Base-by-base conservation (phyloP, 2,329 filamentous ascomycete species). In the Teratosphaeria pseudoeucalypti region DNA sequence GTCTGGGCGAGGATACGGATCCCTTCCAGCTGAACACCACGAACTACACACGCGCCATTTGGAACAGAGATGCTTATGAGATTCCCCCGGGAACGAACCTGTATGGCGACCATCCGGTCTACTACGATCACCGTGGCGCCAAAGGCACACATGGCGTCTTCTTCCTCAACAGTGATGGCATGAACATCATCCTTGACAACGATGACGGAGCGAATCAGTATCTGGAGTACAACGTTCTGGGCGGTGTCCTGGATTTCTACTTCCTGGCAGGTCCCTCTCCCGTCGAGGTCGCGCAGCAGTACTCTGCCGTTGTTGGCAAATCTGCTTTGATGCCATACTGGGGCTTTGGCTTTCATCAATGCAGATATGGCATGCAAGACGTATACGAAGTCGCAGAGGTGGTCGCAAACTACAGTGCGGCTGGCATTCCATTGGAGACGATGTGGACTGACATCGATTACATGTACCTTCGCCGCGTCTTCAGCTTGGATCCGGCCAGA, bases 211-310 rank as follows among this genome's bases (percentile, higher is more conserved):
- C 58, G 7, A 19, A 56, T 6, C 85, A 92, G 69, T 90, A 86
- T 60, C 80, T 94, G 5, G 87, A 92, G 73, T 94, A 92, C 75
- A 90, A 92, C 71, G 83, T 84, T 1, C 78, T 92, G 0, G 89
- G 89, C 6, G 89, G 90, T 10, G 81, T 92, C 23, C 70, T 94
- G 2, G 90, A 92, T 71, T 69, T 82, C 32, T 81, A 81, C 70
- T 81, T 81, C 68, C 61, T 82, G 59, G 74, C 78, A 37, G 79
- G 79, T 2, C 75, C 75, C 3, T 65, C 73, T 16, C 79, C 79
- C 3, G 71, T 72, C 10, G 73, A 77, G 10, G 79, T 79, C 4
- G 75, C 78, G 6, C 72, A 74, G 64, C 79, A 81, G 63, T 81
- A 81, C 60, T 74, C 78, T 1, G 76, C 78, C n/a, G 69, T 80